Percentiles rank a stretch among this genome's conserved stretches.
phyloP scores from a whole-genome alignment of 2,329 filamentous ascomycete species.

The Dryadomyces sulphureus region DNA sequence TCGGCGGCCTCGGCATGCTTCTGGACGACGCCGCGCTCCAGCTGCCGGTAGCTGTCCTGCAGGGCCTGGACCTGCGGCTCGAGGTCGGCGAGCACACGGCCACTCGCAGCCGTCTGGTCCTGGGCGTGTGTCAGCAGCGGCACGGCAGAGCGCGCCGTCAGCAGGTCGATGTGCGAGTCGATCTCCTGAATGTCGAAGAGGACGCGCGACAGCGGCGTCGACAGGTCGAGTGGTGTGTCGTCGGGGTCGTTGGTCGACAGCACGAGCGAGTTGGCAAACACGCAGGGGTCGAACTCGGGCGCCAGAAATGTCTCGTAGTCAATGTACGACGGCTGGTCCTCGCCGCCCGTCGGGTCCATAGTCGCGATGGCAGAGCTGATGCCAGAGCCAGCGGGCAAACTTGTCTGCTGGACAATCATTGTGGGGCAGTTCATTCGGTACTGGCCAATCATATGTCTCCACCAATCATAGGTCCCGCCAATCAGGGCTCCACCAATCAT shows the following conservation, averaged over 20 bases:
- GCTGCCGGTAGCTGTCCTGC: slow-evolving; percentile 69
- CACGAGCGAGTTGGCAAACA: slow-evolving; percentile 81
- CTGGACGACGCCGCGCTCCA: slow-evolving; percentile 74
- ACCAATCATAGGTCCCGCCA: no score
- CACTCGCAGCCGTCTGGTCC: slow-evolving; percentile 57
- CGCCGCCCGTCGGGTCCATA: slow-evolving; percentile 18
- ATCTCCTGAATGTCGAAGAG: slow-evolving; percentile 96
- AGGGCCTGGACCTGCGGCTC: slow-evolving; percentile 67
- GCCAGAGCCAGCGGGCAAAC: no score
- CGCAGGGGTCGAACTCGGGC: slow-evolving; percentile 63
- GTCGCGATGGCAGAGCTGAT: not conserved
- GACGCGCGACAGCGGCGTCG: slow-evolving; percentile 81
- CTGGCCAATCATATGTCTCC: no score
- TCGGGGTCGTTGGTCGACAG: slow-evolving; percentile 82
- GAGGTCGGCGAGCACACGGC: slow-evolving; percentile 58
- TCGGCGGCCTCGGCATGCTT: slow-evolving; percentile 79
- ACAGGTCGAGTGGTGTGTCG: slow-evolving; percentile 81
- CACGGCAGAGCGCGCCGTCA: slow-evolving; percentile 72
- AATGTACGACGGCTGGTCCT: slow-evolving; percentile 63
- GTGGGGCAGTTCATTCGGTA: no score
- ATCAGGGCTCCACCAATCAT: no score
- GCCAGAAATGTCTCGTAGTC: slow-evolving; percentile 88
- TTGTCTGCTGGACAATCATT: no score
- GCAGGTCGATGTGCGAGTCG: slow-evolving; percentile 82
- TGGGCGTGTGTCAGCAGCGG: slow-evolving; percentile 69